phyloP scores from a whole-genome alignment of 2,329 filamentous ascomycete species.

The Tolypocladium paradoxum region DNA sequence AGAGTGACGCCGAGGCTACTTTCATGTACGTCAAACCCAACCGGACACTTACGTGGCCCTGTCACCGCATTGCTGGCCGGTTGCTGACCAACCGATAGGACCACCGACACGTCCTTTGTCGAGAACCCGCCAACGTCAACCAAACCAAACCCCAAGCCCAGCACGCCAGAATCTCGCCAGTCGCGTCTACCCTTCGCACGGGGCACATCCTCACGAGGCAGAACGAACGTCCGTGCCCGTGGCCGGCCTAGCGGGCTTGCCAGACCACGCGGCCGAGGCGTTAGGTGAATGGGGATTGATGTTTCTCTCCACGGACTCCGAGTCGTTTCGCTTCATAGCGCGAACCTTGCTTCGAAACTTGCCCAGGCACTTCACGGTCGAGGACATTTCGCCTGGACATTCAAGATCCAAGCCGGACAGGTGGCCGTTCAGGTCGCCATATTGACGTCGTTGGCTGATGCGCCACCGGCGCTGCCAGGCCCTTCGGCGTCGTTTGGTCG shows the following conservation, averaged over 20 bases:
- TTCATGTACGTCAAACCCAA: constrained; percentile 54
- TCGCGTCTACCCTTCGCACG: constrained; percentile 38
- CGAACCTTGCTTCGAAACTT: background rate
- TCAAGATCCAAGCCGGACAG: background rate
- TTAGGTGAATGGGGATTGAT: constrained; percentile 25
- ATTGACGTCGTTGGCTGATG: constrained; percentile 17
- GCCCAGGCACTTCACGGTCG: background rate
- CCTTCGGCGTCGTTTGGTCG: constrained; percentile 49
- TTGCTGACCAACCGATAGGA: constrained; percentile 38
- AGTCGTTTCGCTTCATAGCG: background rate
- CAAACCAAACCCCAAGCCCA: constrained; percentile 36
- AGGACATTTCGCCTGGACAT: background rate
- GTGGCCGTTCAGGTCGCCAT: constrained; percentile 16
- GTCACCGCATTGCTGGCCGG: constrained; percentile 9
- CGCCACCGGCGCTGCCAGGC: constrained; percentile 5
- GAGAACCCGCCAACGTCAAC: constrained; percentile 62
- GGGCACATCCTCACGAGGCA: constrained; percentile 23
- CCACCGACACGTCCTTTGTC: constrained; percentile 83
- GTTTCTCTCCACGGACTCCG: background rate
- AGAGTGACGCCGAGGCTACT: constrained; percentile 59
- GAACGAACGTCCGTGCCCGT: constrained; percentile 15
- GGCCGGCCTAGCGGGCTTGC: constrained; percentile 35
- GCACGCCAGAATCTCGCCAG: constrained; percentile 29
- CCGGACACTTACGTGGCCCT: background rate
- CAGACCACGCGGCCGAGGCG: constrained; percentile 33